phyloP scores from a whole-genome alignment of 2,329 filamentous ascomycete species.

The Rhexocercosporidium sp. region DNA sequence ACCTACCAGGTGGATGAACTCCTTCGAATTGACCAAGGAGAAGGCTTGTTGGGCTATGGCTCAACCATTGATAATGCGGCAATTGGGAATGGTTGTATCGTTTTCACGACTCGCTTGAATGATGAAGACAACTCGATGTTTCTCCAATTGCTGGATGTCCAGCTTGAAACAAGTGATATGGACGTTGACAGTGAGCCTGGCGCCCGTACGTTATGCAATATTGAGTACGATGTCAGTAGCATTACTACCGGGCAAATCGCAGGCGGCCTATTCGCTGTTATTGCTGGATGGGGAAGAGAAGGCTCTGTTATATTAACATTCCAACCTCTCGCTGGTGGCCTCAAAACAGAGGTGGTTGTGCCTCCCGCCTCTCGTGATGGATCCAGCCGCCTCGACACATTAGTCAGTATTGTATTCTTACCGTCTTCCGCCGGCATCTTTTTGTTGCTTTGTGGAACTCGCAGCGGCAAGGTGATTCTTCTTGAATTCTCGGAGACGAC shows the following conservation, averaged over 20 bases:
- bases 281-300: constrained; percentile 27
- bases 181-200: constrained; percentile 18
- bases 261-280: constrained; percentile 24
- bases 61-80: constrained; percentile 33
- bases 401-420: constrained; percentile 36
- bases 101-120: constrained; percentile 35
- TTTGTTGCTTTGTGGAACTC: constrained; percentile 38
- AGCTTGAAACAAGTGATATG: constrained; percentile 13
- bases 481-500: constrained; percentile 27
- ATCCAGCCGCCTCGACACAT: constrained; percentile 26
- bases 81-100: constrained; percentile 30
- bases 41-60: constrained; percentile 17
- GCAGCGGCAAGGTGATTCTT: constrained; percentile 38
- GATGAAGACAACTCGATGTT: constrained; percentile 14
- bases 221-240: constrained; percentile 27
- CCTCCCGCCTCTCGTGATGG: constrained; percentile 6
- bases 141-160: constrained; percentile 30
- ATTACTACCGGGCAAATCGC: constrained; percentile 26
- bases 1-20: constrained; percentile 24
- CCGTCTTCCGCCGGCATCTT: constrained; percentile 18
- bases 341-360: constrained; percentile 21
- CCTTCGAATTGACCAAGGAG: constrained; percentile 17
- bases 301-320: constrained; percentile 30
- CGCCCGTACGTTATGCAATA: constrained; percentile 26
- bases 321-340: constrained; percentile 21